Conservation (phyloP, 2,329 filamentous ascomycete genomes). For the Ophiostoma australiae region DNA sequence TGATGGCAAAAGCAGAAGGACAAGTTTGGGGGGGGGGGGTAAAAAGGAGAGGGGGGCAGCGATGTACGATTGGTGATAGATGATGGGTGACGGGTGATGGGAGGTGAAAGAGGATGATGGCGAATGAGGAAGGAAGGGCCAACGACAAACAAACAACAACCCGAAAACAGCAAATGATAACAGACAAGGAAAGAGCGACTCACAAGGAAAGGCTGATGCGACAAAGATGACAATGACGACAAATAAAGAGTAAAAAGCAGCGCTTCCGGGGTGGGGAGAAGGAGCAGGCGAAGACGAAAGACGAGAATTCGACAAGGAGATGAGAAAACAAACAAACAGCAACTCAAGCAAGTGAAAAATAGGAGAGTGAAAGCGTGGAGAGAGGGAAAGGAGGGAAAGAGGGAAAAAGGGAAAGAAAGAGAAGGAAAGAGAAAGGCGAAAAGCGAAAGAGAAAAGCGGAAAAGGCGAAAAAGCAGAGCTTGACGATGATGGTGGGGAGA, state of each 20-base stretch:
- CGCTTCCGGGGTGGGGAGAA: constrained; percentile 13
- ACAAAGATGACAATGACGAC: constrained; percentile 20
- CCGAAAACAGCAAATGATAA: background rate
- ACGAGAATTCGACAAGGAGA: background rate
- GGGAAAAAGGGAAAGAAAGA: background rate
- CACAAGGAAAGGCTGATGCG: constrained; percentile 16
- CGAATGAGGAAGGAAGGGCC: background rate
- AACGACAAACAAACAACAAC: background rate
- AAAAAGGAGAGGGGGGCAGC: background rate
- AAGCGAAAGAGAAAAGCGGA: background rate
- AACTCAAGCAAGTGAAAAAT: constrained; percentile 13
- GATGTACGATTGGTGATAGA: background rate
- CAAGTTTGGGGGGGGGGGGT: background rate
- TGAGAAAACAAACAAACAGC: constrained; percentile 17
- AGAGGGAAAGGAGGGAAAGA: background rate
- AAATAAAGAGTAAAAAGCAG: constrained; percentile 12
- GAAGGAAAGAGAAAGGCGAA: background rate
- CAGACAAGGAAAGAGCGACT: constrained; percentile 12
- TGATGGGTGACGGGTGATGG: background rate
- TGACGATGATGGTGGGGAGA: constrained; percentile 14
- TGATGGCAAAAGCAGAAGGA: background rate
- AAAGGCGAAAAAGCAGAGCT: constrained; percentile 10
- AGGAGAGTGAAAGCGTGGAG: background rate
- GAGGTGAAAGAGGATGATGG: background rate
- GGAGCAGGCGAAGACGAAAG: constrained; percentile 1